Evolutionary conservation across 371 early-diverging fungal genomes (phyloP), one percentile per base, ranked within the genome.

Genomic region (Syncephalastrum racemosum): DNA sequence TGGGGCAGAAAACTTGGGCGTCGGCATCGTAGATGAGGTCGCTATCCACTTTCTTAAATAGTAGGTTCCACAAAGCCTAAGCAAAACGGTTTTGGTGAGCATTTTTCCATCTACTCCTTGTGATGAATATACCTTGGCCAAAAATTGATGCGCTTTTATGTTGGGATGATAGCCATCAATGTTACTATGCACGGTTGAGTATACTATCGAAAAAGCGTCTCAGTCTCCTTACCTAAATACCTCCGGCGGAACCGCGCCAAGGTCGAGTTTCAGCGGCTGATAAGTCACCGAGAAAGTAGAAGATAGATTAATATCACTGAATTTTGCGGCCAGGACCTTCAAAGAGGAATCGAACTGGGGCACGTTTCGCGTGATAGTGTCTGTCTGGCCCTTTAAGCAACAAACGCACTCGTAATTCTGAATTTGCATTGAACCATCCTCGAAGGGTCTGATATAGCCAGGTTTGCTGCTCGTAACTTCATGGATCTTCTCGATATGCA

Each of bases 331-430:
- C 36, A 31, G 2, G 10, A 31, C 2, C 12, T 31, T 31, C 36
- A 31, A 31, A 12, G 36, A 31, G 36, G 36, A 7, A 31, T 31
- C 36, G 10, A 31, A 31, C 10, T 10, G 36, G 36, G 36, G 36
- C 5, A 31, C 36, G 12, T 31, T 31, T 5, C 36, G 36, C 10
- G 36, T 8, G 10, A 31, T 31, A 7, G 36, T 31, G 10, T 31
- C 36, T 8, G 36, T 31, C 12, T 31, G 36, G 36, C 36, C 36
- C 10, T 31, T 31, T 31, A 49, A 46, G 31, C 71, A 69, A 16
- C 75, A 75, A 20, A 53, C 40, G 43, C 75, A 71, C 44, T 75
- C 75, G 43, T 54, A 63, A 14, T 49, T 15, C 6, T 55, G 66
- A 4, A 66, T 41, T 31, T 77, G 58, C 4, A 66, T 50, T 0